These are phyloP conservation scores for Tetrastigma voinierianum DNA, from an alignment of 164 flowering plant genomes.

Conservation along the genomic window DNA sequence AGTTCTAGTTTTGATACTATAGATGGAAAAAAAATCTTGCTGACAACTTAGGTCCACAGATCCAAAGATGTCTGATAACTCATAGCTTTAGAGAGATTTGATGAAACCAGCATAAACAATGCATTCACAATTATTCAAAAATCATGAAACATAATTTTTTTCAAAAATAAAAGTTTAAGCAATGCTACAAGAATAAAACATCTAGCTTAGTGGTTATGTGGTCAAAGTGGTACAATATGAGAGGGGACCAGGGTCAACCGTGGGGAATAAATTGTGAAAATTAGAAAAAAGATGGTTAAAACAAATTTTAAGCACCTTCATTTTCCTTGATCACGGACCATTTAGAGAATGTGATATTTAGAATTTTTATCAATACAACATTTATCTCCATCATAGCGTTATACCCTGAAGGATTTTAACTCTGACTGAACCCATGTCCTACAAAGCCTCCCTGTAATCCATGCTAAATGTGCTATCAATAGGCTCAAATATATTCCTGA, in stretches of 20 bases:
- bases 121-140: neutral
- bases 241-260: too few species aligned
- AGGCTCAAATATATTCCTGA: slow-evolving; percentile 88
- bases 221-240: too few species aligned
- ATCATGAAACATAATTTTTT: too few species aligned
- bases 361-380: neutral
- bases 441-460: slow-evolving; percentile 99
- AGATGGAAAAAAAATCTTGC: too few species aligned
- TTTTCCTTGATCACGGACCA: neutral
- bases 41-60: neutral
- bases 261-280: too few species aligned
- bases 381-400: neutral
- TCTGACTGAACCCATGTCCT: slow-evolving; percentile 99
- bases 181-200: too few species aligned
- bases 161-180: too few species aligned
- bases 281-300: too few species aligned
- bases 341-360: neutral
- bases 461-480: slow-evolving; percentile 78
- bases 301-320: neutral
- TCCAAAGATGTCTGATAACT: neutral
- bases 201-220: too few species aligned
- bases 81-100: neutral
- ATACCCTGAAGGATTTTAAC: slow-evolving; percentile 11
- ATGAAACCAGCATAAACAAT: neutral
- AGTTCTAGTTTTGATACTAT: too few species aligned